These are phyloP conservation scores for Acrodontium crateriforme DNA, from an alignment of 2,329 filamentous ascomycete species.

Conservation along the genomic window DNA sequence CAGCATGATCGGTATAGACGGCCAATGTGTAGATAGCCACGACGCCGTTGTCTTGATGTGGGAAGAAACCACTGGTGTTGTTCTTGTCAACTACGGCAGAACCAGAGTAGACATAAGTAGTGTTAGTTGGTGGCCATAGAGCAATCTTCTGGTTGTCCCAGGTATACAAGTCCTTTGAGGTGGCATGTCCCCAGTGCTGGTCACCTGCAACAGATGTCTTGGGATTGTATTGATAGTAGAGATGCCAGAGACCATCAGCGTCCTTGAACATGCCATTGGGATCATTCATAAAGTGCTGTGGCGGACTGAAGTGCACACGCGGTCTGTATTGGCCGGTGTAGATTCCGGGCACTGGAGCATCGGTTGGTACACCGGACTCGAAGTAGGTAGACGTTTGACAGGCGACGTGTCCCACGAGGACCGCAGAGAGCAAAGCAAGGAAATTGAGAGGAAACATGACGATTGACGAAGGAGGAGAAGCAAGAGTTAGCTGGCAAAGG, in stretches of 20 bases:
- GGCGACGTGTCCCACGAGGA: too few relatives aligned
- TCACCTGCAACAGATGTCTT: slow-evolving; percentile 38
- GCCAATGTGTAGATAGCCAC: slow-evolving; percentile 45
- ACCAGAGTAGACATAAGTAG: slow-evolving; percentile 39
- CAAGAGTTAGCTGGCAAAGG: too few relatives aligned
- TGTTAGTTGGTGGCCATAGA: slow-evolving; percentile 42
- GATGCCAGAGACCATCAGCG: slow-evolving; percentile 43
- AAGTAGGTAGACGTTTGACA: slow-evolving; percentile 13
- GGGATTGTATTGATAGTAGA: slow-evolving; percentile 53
- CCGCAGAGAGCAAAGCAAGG: too few relatives aligned
- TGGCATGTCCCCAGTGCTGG: slow-evolving; percentile 56
- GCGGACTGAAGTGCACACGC: slow-evolving; percentile 44
- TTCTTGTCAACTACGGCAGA: slow-evolving; percentile 46
- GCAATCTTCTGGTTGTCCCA: slow-evolving; percentile 54
- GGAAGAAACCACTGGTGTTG: slow-evolving; percentile 55
- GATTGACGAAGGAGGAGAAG: too few relatives aligned
- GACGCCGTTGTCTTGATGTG: slow-evolving; percentile 44
- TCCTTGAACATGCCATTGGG: slow-evolving; percentile 52
- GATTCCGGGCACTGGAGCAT: slow-evolving; percentile 26
- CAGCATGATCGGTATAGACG: slow-evolving; percentile 18
- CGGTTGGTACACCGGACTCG: slow-evolving; percentile 18
- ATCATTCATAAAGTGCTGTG: slow-evolving; percentile 36
- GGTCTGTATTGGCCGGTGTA: slow-evolving; percentile 31
- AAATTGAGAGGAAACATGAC: too few relatives aligned
- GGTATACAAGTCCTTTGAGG: slow-evolving; percentile 46